These are phyloP conservation scores for Erucastrum elatum DNA, from an alignment of 345 rosid species.

Conservation along the genomic window DNA sequence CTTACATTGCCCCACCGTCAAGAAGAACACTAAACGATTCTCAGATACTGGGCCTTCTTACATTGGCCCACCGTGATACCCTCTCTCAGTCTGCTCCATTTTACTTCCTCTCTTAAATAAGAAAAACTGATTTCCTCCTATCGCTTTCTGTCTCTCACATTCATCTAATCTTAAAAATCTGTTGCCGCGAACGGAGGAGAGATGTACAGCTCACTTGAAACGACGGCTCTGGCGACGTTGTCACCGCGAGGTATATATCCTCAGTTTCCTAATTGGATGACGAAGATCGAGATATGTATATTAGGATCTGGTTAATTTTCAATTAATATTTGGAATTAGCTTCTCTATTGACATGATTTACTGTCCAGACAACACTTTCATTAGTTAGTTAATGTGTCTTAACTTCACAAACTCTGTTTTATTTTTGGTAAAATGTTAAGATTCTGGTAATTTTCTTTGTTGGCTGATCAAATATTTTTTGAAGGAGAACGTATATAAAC, in stretches of 20 bases:
- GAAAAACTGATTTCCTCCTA: slow-evolving; percentile 1
- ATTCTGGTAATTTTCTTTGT: background rate
- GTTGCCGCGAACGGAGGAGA: background rate
- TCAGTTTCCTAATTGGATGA: background rate
- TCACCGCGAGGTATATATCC: slow-evolving; percentile 24
- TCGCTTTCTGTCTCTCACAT: background rate
- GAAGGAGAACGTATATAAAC: background rate
- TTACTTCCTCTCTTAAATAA: background rate
- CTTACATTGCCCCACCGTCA: background rate
- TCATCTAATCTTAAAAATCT: background rate
- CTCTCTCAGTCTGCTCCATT: background rate
- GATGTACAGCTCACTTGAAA: slow-evolving; percentile 28
- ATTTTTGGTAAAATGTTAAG: too few species aligned
- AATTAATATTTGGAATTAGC: background rate
- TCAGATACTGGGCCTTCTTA: slow-evolving; percentile 1
- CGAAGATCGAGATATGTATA: background rate
- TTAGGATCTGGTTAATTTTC: background rate
- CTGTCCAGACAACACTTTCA: background rate
- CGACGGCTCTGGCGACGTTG: slow-evolving; percentile 28
- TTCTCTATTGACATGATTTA: background rate
- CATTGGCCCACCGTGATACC: background rate
- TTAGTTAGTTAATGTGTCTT: background rate
- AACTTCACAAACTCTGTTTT: background rate
- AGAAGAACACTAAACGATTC: background rate
- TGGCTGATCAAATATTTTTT: background rate